Percentiles rank a stretch among this genome's conserved stretches.
Conservation (phyloP, 352 stramenopile genomes). For the Globisporangium radiosum region DNA sequence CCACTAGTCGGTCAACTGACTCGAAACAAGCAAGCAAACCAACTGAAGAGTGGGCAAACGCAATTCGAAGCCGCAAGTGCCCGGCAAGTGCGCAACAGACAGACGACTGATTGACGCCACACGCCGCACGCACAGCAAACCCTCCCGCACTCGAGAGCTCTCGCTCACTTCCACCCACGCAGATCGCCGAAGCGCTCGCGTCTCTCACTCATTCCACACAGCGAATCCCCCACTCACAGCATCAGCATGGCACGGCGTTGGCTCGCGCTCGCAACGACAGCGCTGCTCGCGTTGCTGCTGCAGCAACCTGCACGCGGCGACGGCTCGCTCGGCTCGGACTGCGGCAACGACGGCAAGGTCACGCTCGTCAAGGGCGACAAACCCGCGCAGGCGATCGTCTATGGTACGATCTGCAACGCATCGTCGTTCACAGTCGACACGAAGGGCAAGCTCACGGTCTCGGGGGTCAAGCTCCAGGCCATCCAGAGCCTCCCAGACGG, state of each 20-base stretch:
- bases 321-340: constrained; percentile 9
- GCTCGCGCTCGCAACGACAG: constrained; percentile 1
- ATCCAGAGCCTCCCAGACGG: constrained; percentile 37
- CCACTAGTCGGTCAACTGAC: too few relatives aligned
- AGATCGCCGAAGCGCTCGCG: too few relatives aligned
- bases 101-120: too few relatives aligned
- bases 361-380: constrained; percentile 31
- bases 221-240: neutral
- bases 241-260: constrained; percentile 7
- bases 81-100: too few relatives aligned
- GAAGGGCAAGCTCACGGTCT: constrained; percentile 30
- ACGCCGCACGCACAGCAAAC: too few relatives aligned
- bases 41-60: too few relatives aligned
- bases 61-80: too few relatives aligned
- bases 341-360: constrained; percentile 28
- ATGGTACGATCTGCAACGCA: constrained; percentile 24
- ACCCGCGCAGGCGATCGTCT: constrained; percentile 26
- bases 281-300: neutral
- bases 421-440: constrained; percentile 26
- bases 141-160: too few relatives aligned
- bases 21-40: too few relatives aligned
- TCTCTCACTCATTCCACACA: neutral
- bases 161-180: neutral
- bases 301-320: neutral
- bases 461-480: constrained; percentile 33